These are phyloP conservation scores for Psilocybe sp. DNA, from an alignment of 768 basidiomycete species.

Conservation along the genomic window DNA sequence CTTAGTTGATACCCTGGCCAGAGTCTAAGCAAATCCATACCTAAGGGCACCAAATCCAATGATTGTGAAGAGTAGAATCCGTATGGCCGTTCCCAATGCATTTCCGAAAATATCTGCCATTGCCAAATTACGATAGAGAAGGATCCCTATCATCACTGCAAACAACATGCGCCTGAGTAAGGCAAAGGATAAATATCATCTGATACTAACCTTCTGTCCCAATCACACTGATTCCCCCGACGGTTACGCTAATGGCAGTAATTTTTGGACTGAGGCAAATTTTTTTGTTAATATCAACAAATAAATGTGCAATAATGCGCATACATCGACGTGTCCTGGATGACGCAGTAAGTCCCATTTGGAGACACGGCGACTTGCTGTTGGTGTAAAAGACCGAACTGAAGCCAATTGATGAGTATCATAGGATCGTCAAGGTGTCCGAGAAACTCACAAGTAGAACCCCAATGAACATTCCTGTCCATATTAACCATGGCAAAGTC, in stretches of 20 bases:
- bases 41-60: slow-evolving; percentile 15
- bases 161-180: neutral
- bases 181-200: neutral
- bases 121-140: slow-evolving; percentile 24
- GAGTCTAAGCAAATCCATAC: slow-evolving; percentile 11
- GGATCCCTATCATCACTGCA: slow-evolving; percentile 19
- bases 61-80: slow-evolving; percentile 25
- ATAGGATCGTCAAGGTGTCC: neutral
- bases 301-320: neutral
- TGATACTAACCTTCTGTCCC: slow-evolving; percentile 21
- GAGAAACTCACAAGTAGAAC: slow-evolving; percentile 20
- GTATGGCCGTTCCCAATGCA: slow-evolving; percentile 25
- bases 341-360: slow-evolving; percentile 28
- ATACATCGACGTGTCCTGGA: slow-evolving; percentile 19
- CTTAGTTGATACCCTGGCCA: neutral
- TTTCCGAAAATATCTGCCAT: slow-evolving; percentile 21
- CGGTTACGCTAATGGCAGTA: slow-evolving; percentile 22
- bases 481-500: slow-evolving; percentile 25
- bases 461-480: slow-evolving; percentile 22
- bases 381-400: slow-evolving; percentile 24
- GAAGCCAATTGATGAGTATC: neutral
- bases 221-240: slow-evolving; percentile 19
- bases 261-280: slow-evolving; percentile 20
- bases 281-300: neutral
- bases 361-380: slow-evolving; percentile 19